Evolutionary conservation across 2,329 filamentous ascomycete species (phyloP).

Genomic region (Venturia asperata): DNA sequence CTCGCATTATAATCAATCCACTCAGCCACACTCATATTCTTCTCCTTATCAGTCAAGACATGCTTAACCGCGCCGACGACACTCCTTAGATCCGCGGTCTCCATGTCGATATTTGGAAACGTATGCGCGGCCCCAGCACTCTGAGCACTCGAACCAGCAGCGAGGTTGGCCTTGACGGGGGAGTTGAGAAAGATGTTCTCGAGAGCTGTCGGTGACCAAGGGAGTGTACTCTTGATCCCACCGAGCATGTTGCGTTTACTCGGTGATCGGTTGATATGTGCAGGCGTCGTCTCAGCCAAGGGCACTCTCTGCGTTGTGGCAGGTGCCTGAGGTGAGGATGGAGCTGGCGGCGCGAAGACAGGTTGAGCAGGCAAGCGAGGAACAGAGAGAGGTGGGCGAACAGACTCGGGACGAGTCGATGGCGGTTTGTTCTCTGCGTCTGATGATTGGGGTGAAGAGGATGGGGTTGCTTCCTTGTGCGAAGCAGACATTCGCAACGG

Average conservation of each 20-base stretch:
- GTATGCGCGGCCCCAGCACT: slow-evolving; percentile 25
- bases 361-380: slow-evolving; percentile 10
- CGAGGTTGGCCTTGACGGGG: slow-evolving; percentile 13
- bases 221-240: slow-evolving; percentile 42
- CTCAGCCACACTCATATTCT: slow-evolving; percentile 85
- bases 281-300: slow-evolving; percentile 36
- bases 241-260: slow-evolving; percentile 45
- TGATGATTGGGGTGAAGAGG: slow-evolving; percentile 55
- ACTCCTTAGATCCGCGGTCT: slow-evolving; percentile 32
- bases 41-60: slow-evolving; percentile 67
- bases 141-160: neutral
- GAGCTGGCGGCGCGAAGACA: slow-evolving; percentile 20
- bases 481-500: neutral
- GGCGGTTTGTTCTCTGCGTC: slow-evolving; percentile 76
- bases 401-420: slow-evolving; percentile 51
- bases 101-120: slow-evolving; percentile 30
- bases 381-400: slow-evolving; percentile 22
- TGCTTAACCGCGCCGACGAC: slow-evolving; percentile 49
- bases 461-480: slow-evolving; percentile 10
- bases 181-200: slow-evolving; percentile 55
- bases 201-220: slow-evolving; percentile 71
- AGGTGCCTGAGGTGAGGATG: slow-evolving; percentile 24
- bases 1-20: slow-evolving; percentile 81
- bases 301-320: slow-evolving; percentile 35
- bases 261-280: slow-evolving; percentile 33